These are phyloP conservation scores for Holtermanniella nyarrowii DNA, from an alignment of 768 basidiomycete species.

Conservation along the genomic window DNA sequence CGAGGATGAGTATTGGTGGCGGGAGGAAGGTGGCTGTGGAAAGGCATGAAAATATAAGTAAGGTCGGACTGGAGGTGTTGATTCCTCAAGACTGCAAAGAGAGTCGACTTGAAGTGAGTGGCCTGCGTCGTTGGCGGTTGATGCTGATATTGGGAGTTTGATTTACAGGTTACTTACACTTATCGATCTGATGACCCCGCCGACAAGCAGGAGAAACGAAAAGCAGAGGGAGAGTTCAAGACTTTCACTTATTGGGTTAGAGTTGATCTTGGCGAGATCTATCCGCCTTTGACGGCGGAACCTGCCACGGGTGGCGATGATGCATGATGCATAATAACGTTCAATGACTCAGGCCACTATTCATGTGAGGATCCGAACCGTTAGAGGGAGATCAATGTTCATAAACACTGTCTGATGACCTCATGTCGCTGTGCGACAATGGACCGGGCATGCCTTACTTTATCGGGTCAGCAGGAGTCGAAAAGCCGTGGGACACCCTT, in stretches of 20 bases:
- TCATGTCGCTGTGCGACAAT: too few species aligned
- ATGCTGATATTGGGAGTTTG: constrained; percentile 52
- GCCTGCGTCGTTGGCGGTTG: constrained; percentile 1
- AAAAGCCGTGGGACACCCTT: too few species aligned
- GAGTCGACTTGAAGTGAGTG: constrained; percentile 65
- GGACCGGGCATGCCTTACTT: too few species aligned
- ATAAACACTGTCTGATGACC: too few species aligned
- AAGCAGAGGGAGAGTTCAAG: constrained; percentile 27
- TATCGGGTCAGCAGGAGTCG: too few species aligned
- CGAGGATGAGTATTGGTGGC: constrained; percentile 36
- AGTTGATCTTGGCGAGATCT: constrained; percentile 18
- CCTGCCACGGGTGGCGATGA: too few species aligned
- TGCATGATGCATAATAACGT: too few species aligned
- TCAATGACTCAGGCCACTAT: too few species aligned
- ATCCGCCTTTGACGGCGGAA: background rate
- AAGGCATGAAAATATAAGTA: constrained; percentile 76
- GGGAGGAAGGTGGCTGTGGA: constrained; percentile 68
- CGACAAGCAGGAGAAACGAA: constrained; percentile 5
- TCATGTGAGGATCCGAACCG: too few species aligned
- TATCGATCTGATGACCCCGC: constrained; percentile 72
- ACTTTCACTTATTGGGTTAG: constrained; percentile 35
- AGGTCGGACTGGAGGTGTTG: constrained; percentile 79
- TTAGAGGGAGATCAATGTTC: too few species aligned
- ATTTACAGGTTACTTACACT: constrained; percentile 86
- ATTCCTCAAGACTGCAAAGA: constrained; percentile 61